A percentile compares a stretch with the other conserved stretches of the same genome.
Evolutionary conservation across 176 grass and related monocot genomes (phyloP).

Genomic region (Poa annua): DNA sequence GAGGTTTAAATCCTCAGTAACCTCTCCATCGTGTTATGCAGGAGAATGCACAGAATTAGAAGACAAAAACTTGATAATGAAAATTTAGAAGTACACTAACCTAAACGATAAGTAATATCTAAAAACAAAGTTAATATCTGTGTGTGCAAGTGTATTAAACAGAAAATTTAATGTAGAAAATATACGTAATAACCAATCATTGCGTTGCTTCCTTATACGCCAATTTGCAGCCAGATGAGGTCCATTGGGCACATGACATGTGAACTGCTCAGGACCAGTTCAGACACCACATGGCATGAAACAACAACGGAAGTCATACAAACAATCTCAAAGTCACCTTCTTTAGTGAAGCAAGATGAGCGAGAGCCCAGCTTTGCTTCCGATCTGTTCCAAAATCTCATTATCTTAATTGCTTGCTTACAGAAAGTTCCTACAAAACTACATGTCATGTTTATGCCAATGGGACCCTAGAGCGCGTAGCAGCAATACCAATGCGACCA

Average conservation of each 20-base stretch:
- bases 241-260: neutral
- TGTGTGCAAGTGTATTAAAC: neutral
- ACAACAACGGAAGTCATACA: neutral
- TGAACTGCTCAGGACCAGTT: neutral
- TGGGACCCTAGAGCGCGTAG: neutral
- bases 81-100: neutral
- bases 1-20: neutral
- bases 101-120: neutral
- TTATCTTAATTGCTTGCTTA: conserved; percentile 2
- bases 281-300: neutral
- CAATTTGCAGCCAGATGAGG: neutral
- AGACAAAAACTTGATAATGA: neutral
- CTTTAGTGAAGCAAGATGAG: conserved; percentile 3
- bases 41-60: neutral
- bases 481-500: neutral
- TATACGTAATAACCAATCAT: conserved; percentile 6
- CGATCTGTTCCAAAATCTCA: neutral
- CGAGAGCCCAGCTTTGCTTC: neutral
- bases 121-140: neutral
- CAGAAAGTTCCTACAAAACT: neutral
- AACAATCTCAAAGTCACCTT: conserved; percentile 14
- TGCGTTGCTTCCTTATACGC: neutral
- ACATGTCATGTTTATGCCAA: neutral
- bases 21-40: neutral
- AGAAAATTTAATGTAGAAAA: neutral